Conservation (phyloP, 805 yeast species). For the Nakazawaea peltata region DNA sequence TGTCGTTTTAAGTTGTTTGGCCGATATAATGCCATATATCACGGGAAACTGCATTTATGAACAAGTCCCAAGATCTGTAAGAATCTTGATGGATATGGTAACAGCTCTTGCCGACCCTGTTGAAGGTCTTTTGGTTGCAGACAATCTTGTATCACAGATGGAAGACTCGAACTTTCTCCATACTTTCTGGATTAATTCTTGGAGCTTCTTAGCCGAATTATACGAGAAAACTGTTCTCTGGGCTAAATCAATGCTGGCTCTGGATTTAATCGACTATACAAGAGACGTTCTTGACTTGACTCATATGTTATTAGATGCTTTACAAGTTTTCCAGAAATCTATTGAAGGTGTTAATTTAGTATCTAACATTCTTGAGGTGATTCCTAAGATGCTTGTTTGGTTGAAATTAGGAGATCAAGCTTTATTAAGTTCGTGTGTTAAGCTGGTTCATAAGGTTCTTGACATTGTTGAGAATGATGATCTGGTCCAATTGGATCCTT, state of each 20-base stretch:
- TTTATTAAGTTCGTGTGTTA: constrained; percentile 64
- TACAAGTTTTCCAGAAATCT: constrained; percentile 36
- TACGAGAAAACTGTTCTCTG: constrained; percentile 63
- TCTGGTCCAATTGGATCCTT: constrained; percentile 37
- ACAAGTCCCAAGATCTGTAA: constrained; percentile 68
- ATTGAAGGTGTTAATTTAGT: constrained; percentile 33
- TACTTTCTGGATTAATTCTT: constrained; percentile 58
- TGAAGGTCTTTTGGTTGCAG: constrained; percentile 39
- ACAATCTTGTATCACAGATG: not conserved
- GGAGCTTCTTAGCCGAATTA: constrained; percentile 67
- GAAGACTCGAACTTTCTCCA: constrained; percentile 22
- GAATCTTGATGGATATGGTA: constrained; percentile 67
- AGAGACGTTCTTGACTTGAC: constrained; percentile 81
- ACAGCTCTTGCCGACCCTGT: constrained; percentile 59
- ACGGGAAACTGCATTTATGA: constrained; percentile 46
- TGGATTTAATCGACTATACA: constrained; percentile 68
- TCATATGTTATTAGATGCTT: constrained; percentile 57
- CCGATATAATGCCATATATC: constrained; percentile 32
- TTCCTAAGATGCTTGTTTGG: constrained; percentile 70
- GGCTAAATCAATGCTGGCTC: constrained; percentile 57
- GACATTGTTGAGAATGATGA: constrained; percentile 52
- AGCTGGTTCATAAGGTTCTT: constrained; percentile 55
- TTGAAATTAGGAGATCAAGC: constrained; percentile 75
- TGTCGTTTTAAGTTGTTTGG: constrained; percentile 12
- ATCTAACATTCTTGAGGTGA: constrained; percentile 48